Percentiles rank a stretch among this genome's conserved stretches.
phyloP scores from a whole-genome alignment of 371 early-diverging fungal genomes.

The Mucor racemosus region DNA sequence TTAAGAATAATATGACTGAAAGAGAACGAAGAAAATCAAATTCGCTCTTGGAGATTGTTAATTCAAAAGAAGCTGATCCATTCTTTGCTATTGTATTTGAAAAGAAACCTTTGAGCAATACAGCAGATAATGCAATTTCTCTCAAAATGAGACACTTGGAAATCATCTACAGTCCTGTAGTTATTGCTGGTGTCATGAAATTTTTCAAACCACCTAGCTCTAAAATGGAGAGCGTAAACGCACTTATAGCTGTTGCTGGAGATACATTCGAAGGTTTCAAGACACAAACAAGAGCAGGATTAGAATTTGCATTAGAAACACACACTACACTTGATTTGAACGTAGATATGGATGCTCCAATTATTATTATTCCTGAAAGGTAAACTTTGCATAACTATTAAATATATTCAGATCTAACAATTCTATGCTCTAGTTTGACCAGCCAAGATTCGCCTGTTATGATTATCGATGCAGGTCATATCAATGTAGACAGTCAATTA shows the following conservation, averaged over 20 bases:
- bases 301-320: slow-evolving; percentile 78
- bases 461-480: slow-evolving; percentile 83
- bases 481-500: slow-evolving; percentile 74
- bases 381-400: slow-evolving; percentile 2
- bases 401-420: no score
- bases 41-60: neutral
- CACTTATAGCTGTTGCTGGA: slow-evolving; percentile 71
- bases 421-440: slow-evolving; percentile 18
- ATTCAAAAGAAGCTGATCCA: slow-evolving; percentile 33
- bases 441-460: slow-evolving; percentile 58
- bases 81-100: slow-evolving; percentile 77
- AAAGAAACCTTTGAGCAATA: slow-evolving; percentile 69
- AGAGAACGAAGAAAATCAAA: slow-evolving; percentile 14
- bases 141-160: slow-evolving; percentile 80
- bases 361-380: slow-evolving; percentile 84
- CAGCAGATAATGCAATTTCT: slow-evolving; percentile 76
- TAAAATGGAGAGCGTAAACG: slow-evolving; percentile 63
- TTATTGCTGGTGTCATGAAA: slow-evolving; percentile 63
- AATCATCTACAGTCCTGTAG: slow-evolving; percentile 76
- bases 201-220: slow-evolving; percentile 78
- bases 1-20: slow-evolving; percentile 13
- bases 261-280: slow-evolving; percentile 75
- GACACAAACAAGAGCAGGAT: slow-evolving; percentile 76
- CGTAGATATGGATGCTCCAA: slow-evolving; percentile 86
- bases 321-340: slow-evolving; percentile 80